These are phyloP conservation scores for Zanthoxylum bungeanum DNA, from an alignment of 345 rosid species.

Conservation along the genomic window DNA sequence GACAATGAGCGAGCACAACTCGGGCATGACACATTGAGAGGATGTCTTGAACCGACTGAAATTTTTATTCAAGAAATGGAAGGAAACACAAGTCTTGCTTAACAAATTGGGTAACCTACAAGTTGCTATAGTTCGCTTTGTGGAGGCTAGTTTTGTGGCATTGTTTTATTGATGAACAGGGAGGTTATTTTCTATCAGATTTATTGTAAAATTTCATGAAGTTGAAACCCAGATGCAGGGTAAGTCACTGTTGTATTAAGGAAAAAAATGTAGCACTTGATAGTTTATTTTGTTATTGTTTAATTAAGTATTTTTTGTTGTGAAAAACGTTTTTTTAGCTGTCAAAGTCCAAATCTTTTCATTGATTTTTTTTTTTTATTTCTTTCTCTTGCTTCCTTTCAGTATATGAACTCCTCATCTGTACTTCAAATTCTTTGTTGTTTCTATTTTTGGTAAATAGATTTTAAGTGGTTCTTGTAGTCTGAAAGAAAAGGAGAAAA, in stretches of 20 bases:
- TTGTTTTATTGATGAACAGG: not conserved
- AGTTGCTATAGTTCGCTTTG: not conserved
- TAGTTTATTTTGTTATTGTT: not conserved
- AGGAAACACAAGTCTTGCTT: slow-evolving; percentile 20
- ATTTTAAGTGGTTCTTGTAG: not conserved
- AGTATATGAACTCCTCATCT: not conserved
- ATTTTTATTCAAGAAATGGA: slow-evolving; percentile 52
- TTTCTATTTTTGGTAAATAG: not conserved
- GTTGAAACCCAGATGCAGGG: slow-evolving; percentile 1
- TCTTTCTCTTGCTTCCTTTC: not conserved
- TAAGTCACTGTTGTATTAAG: slow-evolving; percentile 7
- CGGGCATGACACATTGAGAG: slow-evolving; percentile 73
- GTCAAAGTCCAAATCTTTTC: not conserved
- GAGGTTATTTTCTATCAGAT: not conserved
- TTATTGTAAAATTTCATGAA: slow-evolving; percentile 5
- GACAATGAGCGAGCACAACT: slow-evolving; percentile 93
- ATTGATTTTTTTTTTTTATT: not conserved
- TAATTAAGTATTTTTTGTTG: not conserved
- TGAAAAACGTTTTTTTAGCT: not conserved
- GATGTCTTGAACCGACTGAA: slow-evolving; percentile 79
- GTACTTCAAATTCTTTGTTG: not conserved
- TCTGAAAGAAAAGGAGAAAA: not conserved
- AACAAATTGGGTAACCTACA: slow-evolving; percentile 1
- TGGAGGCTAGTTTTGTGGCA: not conserved
- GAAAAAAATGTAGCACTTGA: not conserved